Evolutionary conservation across 768 basidiomycete species (phyloP).

Genomic region (Phanerochaete sordida): DNA sequence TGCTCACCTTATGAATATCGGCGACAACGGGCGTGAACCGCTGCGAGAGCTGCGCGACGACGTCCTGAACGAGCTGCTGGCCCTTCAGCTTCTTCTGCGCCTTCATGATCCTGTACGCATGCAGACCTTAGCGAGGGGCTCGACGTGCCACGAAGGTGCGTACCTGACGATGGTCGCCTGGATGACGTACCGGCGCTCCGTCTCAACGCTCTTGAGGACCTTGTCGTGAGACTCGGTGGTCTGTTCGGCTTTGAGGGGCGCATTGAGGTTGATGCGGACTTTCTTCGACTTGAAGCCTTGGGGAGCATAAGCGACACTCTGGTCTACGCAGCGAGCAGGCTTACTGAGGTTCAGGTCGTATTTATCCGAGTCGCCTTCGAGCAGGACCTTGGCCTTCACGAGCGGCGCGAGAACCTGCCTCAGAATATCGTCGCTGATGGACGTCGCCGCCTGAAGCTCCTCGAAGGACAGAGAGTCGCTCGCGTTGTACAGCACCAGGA

Average conservation of each 20-base stretch:
- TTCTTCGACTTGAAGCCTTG: conserved; percentile 90
- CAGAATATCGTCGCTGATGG: conserved; percentile 76
- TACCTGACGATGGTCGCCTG: conserved; percentile 90
- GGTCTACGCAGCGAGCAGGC: conserved; percentile 14
- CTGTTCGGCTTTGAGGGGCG: conserved; percentile 91
- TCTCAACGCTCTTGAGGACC: conserved; percentile 93
- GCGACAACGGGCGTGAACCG: conserved; percentile 91
- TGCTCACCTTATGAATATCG: conserved; percentile 88
- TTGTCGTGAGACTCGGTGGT: conserved; percentile 86
- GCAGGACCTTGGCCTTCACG: conserved; percentile 84
- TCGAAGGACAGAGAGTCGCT: conserved; percentile 81
- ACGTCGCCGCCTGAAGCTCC: conserved; percentile 77
- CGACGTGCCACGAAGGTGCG: conserved; percentile 7
- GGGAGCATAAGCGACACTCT: neutral
- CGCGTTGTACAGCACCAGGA: conserved; percentile 90
- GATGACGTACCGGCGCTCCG: conserved; percentile 95
- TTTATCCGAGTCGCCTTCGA: conserved; percentile 82
- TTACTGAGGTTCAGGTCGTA: conserved; percentile 88
- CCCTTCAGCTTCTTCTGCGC: conserved; percentile 95
- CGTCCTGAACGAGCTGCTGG: conserved; percentile 84
- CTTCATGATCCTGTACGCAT: conserved; percentile 81
- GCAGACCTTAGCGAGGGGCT: conserved; percentile 11
- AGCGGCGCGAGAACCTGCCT: conserved; percentile 56
- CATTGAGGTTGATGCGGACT: conserved; percentile 87
- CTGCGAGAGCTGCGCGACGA: conserved; percentile 83